Conservation (phyloP, 495 filamentous ascomycete genomes). For the Halenospora varia region DNA sequence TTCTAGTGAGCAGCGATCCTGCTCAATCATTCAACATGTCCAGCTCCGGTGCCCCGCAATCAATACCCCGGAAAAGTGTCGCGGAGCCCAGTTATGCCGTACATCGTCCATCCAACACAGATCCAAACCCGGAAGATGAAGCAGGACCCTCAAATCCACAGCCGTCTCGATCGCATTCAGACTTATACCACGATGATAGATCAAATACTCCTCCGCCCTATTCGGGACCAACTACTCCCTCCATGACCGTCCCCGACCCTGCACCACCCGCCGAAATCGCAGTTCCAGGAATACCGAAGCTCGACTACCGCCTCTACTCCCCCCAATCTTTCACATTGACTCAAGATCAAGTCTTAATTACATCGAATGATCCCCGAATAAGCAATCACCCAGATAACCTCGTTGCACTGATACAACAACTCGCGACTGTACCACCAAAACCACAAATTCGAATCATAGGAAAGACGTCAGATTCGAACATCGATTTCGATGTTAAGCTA, state of each 20-base stretch:
- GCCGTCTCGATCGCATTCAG: too few relatives aligned
- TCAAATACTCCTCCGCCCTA: constrained; percentile 39
- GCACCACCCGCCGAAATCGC: constrained; percentile 7
- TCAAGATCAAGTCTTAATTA: constrained; percentile 40
- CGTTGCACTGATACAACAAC: constrained; percentile 37
- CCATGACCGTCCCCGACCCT: constrained; percentile 8
- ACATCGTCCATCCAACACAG: constrained; percentile 5
- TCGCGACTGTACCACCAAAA: constrained; percentile 47
- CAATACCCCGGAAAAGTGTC: constrained; percentile 12
- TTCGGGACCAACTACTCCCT: constrained; percentile 34
- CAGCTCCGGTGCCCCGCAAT: neutral
- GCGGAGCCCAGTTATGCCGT: constrained; percentile 17
- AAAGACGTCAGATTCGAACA: constrained; percentile 24
- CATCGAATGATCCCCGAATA: constrained; percentile 35
- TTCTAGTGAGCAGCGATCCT: too few relatives aligned
- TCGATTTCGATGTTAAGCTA: constrained; percentile 47
- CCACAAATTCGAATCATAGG: constrained; percentile 45
- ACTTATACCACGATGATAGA: constrained; percentile 5
- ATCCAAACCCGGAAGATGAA: neutral
- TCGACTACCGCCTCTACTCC: constrained; percentile 48
- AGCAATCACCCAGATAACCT: constrained; percentile 38
- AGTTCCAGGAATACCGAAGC: constrained; percentile 39
- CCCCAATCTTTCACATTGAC: constrained; percentile 44
- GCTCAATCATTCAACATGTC: neutral
- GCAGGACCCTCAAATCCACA: constrained; percentile 5